Evolutionary conservation across 345 rosid species (phyloP).

Genomic region (Camelina neglecta): DNA sequence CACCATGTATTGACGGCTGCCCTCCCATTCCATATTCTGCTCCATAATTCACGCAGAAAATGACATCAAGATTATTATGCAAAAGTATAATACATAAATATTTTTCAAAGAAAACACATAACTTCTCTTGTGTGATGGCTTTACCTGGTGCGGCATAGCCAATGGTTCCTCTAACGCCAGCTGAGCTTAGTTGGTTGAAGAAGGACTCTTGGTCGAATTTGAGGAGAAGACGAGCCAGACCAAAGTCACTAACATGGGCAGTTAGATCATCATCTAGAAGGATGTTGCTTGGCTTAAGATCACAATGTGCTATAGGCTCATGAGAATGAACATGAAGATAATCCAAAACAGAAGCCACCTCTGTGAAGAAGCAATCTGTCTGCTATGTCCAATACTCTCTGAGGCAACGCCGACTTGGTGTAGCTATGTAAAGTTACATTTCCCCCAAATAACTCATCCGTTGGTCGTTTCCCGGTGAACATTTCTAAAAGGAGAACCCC

Average conservation of each 20-base stretch:
- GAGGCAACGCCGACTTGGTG: too few species aligned
- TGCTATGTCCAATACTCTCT: too few species aligned
- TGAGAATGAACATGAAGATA: constrained; percentile 24
- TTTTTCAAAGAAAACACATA: too few species aligned
- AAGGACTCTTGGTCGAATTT: background rate
- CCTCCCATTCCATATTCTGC: constrained; percentile 50
- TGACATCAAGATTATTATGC: background rate
- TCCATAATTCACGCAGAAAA: background rate
- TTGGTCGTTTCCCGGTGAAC: too few species aligned
- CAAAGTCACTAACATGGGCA: constrained; percentile 36
- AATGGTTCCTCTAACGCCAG: constrained; percentile 9
- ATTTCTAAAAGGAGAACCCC: too few species aligned
- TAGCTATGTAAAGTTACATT: too few species aligned
- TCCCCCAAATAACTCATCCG: too few species aligned
- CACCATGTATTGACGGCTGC: constrained; percentile 33
- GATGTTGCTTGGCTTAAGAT: constrained; percentile 34
- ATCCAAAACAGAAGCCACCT: constrained; percentile 18
- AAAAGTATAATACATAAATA: too few species aligned
- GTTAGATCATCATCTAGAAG: constrained; percentile 18
- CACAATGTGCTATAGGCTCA: constrained; percentile 14
- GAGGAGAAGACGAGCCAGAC: constrained; percentile 19
- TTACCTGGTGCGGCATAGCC: constrained; percentile 36
- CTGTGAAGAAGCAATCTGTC: too few species aligned
- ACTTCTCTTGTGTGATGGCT: background rate
- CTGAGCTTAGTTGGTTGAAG: background rate